These are phyloP conservation scores for Lactifluus volemus DNA, from an alignment of 768 basidiomycete genomes.

Conservation along the genomic window DNA sequence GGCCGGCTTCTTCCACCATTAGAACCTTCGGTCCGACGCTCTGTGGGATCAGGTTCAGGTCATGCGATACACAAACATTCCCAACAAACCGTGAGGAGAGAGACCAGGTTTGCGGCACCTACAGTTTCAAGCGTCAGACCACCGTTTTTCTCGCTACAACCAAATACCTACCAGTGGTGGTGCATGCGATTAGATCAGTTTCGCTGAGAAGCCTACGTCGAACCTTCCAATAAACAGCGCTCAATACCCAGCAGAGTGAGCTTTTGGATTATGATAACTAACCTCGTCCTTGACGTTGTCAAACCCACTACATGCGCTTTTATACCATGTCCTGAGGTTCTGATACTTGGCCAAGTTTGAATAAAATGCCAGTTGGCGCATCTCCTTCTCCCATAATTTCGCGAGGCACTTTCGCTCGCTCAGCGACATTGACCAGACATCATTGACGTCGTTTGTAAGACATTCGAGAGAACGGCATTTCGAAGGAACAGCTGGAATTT, in stretches of 20 bases:
- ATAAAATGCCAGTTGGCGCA: slow-evolving; percentile 27
- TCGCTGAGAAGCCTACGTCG: slow-evolving; percentile 44
- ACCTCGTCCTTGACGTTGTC: slow-evolving; percentile 47
- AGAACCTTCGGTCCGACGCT: slow-evolving; percentile 49
- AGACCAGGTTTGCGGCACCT: slow-evolving; percentile 61
- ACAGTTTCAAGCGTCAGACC: background rate
- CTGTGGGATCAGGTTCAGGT: slow-evolving; percentile 26
- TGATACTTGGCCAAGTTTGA: slow-evolving; percentile 37
- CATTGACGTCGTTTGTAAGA: slow-evolving; percentile 23
- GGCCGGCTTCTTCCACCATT: slow-evolving; percentile 73
- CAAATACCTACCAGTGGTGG: slow-evolving; percentile 51
- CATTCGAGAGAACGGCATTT: slow-evolving; percentile 32
- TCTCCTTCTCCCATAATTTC: slow-evolving; percentile 37
- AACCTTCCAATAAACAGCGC: slow-evolving; percentile 30
- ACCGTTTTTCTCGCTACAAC: background rate
- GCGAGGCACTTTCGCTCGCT: slow-evolving; percentile 39
- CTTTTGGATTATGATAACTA: slow-evolving; percentile 6
- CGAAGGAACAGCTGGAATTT: slow-evolving; percentile 32
- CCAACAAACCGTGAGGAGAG: slow-evolving; percentile 41
- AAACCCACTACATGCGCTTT: slow-evolving; percentile 30
- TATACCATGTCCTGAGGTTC: slow-evolving; percentile 31
- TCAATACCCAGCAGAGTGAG: background rate
- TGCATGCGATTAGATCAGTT: slow-evolving; percentile 62
- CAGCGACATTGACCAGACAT: slow-evolving; percentile 47
- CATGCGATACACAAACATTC: background rate